Base-by-base conservation (phyloP, 2,329 filamentous ascomycete genomes). In the Pseudogymnoascus pannorum region DNA sequence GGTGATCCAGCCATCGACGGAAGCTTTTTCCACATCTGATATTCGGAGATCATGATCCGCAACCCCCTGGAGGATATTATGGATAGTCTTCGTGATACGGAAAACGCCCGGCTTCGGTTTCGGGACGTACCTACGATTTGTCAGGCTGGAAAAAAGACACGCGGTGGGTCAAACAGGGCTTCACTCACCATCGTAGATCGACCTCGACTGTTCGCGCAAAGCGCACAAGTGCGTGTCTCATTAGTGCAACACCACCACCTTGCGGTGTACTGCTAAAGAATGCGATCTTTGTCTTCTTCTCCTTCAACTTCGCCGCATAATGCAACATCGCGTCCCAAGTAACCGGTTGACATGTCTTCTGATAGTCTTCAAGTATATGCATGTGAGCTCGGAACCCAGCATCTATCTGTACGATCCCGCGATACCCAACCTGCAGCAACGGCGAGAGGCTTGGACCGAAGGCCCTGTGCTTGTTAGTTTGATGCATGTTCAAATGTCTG, bases 11-110 rank as follows among this genome's bases (percentile, higher is more conserved):
- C 85, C 81, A 8, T 81, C 81, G 59, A 93, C 83, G n/a, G 78
- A 74, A 1, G 76, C 72, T 68, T 86, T 85, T 62, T 89, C 83
- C 2, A 87, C 81, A 1, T 77, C 67, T 0, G 80, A 83, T 31
- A 93, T 78, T n/a, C 84, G 81, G 66, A 89, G 81, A 2, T 83
- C 81, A 0, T 84, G 82, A 24, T 80, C 78, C 40, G 85, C 85
- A 42, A 92, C 89, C 7, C 89, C 90, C 75, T 94, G 90, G 2
- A 94, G 83, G 65, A 93, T 92, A 74, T 94, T 94, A 81, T 94
- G 90, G 67, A 92, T 88, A 66, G 88, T 92, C 76, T 94, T 94
- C 66, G 90, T 94, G 73, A 91, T 87, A 58, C 89, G 81, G 74
- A 94, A 94, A 9, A 93, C 85, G 14, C 88, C 86, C 2, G 88